A percentile compares a stretch with the other conserved stretches of the same genome.
These are phyloP conservation scores for Isoetes taiwanensis DNA, from an alignment of 75 land plant genomes.

Conservation along the genomic window DNA sequence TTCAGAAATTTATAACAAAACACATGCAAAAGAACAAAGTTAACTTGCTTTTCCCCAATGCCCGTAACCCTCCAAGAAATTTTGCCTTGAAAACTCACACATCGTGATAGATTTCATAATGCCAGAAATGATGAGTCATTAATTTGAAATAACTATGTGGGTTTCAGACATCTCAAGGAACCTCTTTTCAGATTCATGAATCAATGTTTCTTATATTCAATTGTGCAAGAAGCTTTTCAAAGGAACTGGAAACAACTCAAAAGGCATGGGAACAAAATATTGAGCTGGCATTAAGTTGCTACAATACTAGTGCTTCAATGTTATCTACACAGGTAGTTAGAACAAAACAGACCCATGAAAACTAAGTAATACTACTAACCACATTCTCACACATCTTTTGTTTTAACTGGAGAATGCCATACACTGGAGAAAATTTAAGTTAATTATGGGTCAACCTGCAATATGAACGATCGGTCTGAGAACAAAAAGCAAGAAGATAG, in stretches of 20 bases:
- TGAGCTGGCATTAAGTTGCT: too few species aligned
- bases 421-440: background rate
- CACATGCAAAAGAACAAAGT: too few species aligned
- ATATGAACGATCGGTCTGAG: too few species aligned
- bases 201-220: too few species aligned
- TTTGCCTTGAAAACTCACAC: constrained; percentile 93
- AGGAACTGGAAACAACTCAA: background rate
- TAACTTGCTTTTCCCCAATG: constrained; percentile 76
- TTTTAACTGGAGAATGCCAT: background rate
- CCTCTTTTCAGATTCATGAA: too few species aligned
- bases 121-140: constrained; percentile 76
- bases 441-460: constrained; percentile 84
- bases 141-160: background rate
- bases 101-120: constrained; percentile 97
- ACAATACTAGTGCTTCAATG: too few species aligned
- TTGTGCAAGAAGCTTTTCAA: too few species aligned
- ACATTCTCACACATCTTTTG: background rate
- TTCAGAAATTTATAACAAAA: too few species aligned
- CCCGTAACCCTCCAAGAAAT: constrained; percentile 72
- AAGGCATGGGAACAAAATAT: too few species aligned
- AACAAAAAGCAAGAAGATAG: constrained; percentile 8
- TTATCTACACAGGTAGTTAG: background rate
- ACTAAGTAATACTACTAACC: too few species aligned
- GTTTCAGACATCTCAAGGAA: too few species aligned
- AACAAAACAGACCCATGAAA: too few species aligned